Percentiles rank a stretch among this genome's conserved stretches.
phyloP scores from a whole-genome alignment of 257 asterid genomes.

The Oldenlandia corymbosa region DNA sequence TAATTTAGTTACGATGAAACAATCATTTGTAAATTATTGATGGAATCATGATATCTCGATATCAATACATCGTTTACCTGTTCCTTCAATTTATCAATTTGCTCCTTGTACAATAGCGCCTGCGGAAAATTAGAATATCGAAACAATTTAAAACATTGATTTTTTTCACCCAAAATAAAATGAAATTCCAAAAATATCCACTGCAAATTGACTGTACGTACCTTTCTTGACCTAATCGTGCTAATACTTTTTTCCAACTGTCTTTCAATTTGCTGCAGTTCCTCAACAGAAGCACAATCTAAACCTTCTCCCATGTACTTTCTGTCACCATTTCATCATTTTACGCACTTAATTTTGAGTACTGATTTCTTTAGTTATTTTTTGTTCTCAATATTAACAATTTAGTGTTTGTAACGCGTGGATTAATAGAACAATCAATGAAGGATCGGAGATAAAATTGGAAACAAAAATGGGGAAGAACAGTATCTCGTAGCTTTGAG shows the following conservation, averaged over 20 bases:
- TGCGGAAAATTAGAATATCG: constrained; percentile 15
- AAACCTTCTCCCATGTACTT: constrained; percentile 41
- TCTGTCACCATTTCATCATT: too few relatives aligned
- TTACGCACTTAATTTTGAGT: too few relatives aligned
- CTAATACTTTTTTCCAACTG: constrained; percentile 45
- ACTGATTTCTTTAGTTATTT: too few relatives aligned
- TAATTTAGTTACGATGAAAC: too few relatives aligned
- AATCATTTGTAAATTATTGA: too few relatives aligned
- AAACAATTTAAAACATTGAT: constrained; percentile 1
- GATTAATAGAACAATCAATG: too few relatives aligned
- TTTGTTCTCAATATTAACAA: too few relatives aligned
- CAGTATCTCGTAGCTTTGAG: background rate
- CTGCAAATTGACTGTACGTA: constrained; percentile 17
- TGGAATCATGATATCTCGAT: too few relatives aligned
- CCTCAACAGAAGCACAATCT: constrained; percentile 37
- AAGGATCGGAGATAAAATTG: too few relatives aligned
- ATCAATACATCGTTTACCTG: constrained; percentile 33
- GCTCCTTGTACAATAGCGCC: constrained; percentile 30
- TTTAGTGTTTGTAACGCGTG: too few relatives aligned
- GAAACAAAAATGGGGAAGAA: too few relatives aligned
- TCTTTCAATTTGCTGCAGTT: constrained; percentile 36
- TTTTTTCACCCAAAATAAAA: background rate
- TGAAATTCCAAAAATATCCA: background rate
- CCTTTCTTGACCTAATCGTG: constrained; percentile 48
- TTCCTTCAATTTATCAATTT: constrained; percentile 35